Base-by-base conservation (phyloP, 345 rosid genomes). In the Mercurialis annua region DNA sequence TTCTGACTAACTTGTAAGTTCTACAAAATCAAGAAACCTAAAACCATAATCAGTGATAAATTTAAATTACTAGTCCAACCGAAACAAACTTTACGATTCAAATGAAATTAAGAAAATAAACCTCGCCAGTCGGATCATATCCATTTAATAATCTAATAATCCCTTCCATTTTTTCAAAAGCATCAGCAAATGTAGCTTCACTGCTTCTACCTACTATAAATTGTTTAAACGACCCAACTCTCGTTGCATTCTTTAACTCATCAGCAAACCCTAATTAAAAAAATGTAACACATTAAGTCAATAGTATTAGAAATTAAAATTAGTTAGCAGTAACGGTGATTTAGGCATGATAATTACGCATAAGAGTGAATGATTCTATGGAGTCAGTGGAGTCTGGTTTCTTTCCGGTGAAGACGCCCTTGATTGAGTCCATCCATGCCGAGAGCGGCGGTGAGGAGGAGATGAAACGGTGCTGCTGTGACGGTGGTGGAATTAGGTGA, bases 371-470 rank as follows among this genome's bases (percentile, higher is more conserved):
- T 0, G 84, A 82, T 50, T 86, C 78, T 12, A 78, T 71, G 21
- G 74, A 65, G 67, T 76, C 59, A 23, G 65, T 68, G 9, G 77
- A 59, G 31, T 78, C 82, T 21, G 77, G 87, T 5, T 89, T 91
- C 10, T 85, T 80, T 10, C 96, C 99, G 8, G 91, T 86, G 72
- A 94, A 87, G 62, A 85, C 86, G 1, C 92, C 96, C 77, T 86
- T 89, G 77, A 94, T 78, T 62, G 91, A 21, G 70, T 87, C 88
- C 92, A 91, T 80, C 99, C 96, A 94, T 43, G 92, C 84, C 70
- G 74, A 59, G 15, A 73, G 77, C 43, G 78, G 40, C 50, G 86
- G 24, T 20, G 93, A 83, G 68, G 90, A 73, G 72, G 77, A 79
- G 69, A 91, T 80, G 16, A 72, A 76, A 26, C 94, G 93, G 62